phyloP scores from a whole-genome alignment of 2,329 filamentous ascomycete genomes.

The Arthroderma sp. region DNA sequence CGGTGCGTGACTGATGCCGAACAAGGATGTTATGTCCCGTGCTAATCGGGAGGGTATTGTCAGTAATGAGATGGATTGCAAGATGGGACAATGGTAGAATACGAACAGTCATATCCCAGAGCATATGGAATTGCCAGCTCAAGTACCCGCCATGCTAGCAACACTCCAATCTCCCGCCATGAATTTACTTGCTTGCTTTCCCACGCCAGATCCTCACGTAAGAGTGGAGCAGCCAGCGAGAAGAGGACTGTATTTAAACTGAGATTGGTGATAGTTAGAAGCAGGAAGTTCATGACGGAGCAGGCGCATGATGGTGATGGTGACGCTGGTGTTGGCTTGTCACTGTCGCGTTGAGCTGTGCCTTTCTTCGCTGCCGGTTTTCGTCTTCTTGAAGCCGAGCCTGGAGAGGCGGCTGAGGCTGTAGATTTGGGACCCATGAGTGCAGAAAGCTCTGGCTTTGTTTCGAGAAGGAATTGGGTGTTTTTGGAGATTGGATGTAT shows the following conservation, averaged over 20 bases:
- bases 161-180: conserved; percentile 46
- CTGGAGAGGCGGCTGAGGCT: conserved; percentile 9
- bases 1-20: conserved; percentile 61
- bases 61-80: background rate
- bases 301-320: conserved; percentile 16
- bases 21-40: conserved; percentile 49
- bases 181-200: conserved; percentile 53
- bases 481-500: background rate
- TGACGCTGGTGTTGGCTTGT: background rate
- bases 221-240: conserved; percentile 46
- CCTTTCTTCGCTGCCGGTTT: conserved; percentile 1
- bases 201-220: conserved; percentile 51
- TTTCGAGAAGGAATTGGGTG: background rate
- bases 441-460: too few species aligned
- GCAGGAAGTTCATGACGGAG: conserved; percentile 30
- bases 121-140: conserved; percentile 64
- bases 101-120: conserved; percentile 50
- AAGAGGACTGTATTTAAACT: conserved; percentile 52
- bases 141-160: conserved; percentile 45
- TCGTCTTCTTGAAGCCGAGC: conserved; percentile 9
- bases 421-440: conserved; percentile 7
- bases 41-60: conserved; percentile 1
- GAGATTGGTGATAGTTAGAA: conserved; percentile 41
- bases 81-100: background rate
- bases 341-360: background rate